A percentile compares a stretch with the other conserved stretches of the same genome.
Evolutionary conservation across 148 eudicot species (phyloP).

Genomic region (Silene latifolia): DNA sequence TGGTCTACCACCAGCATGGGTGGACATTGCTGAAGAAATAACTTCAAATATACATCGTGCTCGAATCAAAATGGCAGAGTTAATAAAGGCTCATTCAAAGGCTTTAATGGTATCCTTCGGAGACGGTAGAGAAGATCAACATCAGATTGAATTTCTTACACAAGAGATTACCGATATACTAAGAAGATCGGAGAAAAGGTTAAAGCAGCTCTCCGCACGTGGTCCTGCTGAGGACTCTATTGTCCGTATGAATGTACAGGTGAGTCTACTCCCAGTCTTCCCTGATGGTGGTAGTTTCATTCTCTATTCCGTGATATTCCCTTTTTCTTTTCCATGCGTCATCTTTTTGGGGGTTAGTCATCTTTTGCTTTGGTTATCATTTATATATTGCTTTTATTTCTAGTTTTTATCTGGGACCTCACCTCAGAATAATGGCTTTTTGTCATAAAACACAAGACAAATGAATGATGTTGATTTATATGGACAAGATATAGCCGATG

Average conservation of each 20-base stretch:
- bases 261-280: constrained; percentile 23
- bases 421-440: neutral
- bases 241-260: constrained; percentile 94
- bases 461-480: neutral
- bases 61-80: constrained; percentile 74
- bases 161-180: constrained; percentile 78
- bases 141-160: constrained; percentile 66
- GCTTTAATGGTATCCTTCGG: constrained; percentile 94
- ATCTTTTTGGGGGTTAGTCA: neutral
- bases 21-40: constrained; percentile 91
- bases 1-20: constrained; percentile 97
- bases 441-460: neutral
- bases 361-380: neutral
- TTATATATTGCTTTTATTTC: neutral
- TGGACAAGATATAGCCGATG: neutral
- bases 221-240: constrained; percentile 89
- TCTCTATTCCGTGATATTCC: neutral
- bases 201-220: constrained; percentile 68
- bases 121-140: constrained; percentile 91
- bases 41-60: constrained; percentile 67
- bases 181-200: constrained; percentile 76
- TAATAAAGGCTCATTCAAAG: constrained; percentile 87
- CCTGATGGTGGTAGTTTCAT: neutral
- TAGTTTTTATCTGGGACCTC: neutral
- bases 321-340: neutral